phyloP scores from a whole-genome alignment of 164 flowering plant species.

The Akebia trifoliata region DNA sequence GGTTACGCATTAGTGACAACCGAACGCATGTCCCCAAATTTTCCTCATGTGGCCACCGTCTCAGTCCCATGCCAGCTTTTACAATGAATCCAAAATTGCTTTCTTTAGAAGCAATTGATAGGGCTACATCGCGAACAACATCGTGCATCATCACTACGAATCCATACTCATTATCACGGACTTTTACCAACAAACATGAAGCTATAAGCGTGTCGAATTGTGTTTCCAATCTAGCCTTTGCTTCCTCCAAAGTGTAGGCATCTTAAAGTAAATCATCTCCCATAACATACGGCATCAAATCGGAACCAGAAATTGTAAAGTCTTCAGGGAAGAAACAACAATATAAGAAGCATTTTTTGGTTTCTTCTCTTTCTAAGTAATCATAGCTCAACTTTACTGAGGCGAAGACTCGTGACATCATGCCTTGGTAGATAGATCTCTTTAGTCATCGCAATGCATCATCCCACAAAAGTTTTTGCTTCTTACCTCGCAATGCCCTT shows the following conservation, averaged over 20 bases:
- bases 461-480: constrained; percentile 15
- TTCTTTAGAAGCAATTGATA: constrained; percentile 5
- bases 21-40: background rate
- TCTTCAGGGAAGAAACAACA: constrained; percentile 20
- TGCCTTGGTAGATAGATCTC: constrained; percentile 1
- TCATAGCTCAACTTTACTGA: constrained; percentile 21
- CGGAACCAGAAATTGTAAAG: background rate
- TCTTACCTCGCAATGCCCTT: constrained; percentile 17
- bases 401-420: background rate
- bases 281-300: background rate
- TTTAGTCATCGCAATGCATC: constrained; percentile 15
- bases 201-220: background rate
- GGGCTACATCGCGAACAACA: constrained; percentile 2
- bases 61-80: background rate
- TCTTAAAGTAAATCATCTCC: background rate
- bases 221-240: background rate
- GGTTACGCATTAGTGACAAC: background rate
- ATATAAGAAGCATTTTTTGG: constrained; percentile 17
- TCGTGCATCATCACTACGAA: background rate
- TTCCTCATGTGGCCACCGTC: background rate
- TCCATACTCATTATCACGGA: background rate
- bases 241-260: background rate
- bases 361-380: constrained; percentile 8
- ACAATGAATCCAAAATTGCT: background rate
- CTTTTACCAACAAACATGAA: constrained; percentile 4